phyloP scores from a whole-genome alignment of 345 rosid genomes.

The Turritis glabra region DNA sequence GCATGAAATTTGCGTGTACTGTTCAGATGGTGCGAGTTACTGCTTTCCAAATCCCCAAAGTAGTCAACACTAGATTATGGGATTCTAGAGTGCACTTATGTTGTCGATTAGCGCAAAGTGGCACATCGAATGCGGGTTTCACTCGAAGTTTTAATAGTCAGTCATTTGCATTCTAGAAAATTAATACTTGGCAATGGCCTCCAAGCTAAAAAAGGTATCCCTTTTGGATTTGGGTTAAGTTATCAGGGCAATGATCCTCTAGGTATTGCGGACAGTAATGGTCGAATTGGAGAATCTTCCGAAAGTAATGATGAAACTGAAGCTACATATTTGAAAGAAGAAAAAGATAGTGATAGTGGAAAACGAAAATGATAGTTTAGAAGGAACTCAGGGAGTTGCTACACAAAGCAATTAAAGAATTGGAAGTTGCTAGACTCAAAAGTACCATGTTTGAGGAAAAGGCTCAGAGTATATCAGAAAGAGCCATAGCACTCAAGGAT shows the following conservation, averaged over 20 bases:
- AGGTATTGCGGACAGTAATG: conserved; percentile 52
- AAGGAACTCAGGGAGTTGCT: conserved; percentile 62
- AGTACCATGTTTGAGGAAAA: conserved; percentile 84
- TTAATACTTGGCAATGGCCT: conserved; percentile 33
- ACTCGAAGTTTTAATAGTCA: conserved; percentile 37
- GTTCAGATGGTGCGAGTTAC: conserved; percentile 42
- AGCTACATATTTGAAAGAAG: conserved; percentile 37
- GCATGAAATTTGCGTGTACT: conserved; percentile 61
- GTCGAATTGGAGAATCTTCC: conserved; percentile 46
- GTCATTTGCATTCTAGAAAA: conserved; percentile 35
- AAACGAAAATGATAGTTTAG: conserved; percentile 48
- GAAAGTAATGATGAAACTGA: too few species aligned
- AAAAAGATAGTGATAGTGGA: conserved; percentile 42
- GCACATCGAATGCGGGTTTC: too few species aligned
- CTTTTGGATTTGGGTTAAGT: conserved; percentile 36
- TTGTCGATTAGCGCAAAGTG: too few species aligned
- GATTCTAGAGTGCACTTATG: conserved; percentile 31
- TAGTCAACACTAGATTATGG: conserved; percentile 35
- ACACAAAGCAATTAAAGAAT: conserved; percentile 59
- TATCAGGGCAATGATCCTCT: conserved; percentile 73
- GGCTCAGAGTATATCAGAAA: conserved; percentile 82
- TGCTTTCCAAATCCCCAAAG: conserved; percentile 37
- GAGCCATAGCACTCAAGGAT: conserved; percentile 84
- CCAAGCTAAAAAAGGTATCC: too few species aligned
- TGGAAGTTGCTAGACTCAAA: conserved; percentile 77